These are phyloP conservation scores for Thecaphora thlaspeos DNA, from an alignment of 1,284 basidiomycete species.

Conservation along the genomic window DNA sequence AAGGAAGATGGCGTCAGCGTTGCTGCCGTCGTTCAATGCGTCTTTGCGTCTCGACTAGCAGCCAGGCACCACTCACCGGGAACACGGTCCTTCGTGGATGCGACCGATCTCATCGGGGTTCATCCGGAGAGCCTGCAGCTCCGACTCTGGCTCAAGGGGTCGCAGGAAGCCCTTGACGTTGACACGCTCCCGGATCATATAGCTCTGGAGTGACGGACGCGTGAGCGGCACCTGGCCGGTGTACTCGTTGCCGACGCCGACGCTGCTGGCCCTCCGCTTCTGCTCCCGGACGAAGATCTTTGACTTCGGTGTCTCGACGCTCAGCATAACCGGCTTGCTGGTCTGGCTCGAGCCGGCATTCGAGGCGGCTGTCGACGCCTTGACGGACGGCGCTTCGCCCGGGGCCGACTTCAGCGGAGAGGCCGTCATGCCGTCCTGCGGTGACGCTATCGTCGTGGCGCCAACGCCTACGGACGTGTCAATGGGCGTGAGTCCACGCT, in stretches of 20 bases:
- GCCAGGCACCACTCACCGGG: background rate
- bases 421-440: too few species aligned
- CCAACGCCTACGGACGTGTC: too few species aligned
- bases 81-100: conserved; percentile 61
- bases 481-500: too few species aligned
- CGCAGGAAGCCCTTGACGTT: conserved; percentile 74
- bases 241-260: conserved; percentile 40
- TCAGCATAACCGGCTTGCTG: too few species aligned
- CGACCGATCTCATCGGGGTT: conserved; percentile 64
- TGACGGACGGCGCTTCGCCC: too few species aligned
- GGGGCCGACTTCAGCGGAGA: too few species aligned
- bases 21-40: too few species aligned
- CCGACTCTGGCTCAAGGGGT: conserved; percentile 70
- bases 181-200: conserved; percentile 84
- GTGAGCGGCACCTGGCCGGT: conserved; percentile 50
- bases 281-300: conserved; percentile 8
- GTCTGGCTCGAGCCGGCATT: too few species aligned
- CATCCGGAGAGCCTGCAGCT: conserved; percentile 69
- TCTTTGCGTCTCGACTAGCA: too few species aligned
- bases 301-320: background rate
- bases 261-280: background rate
- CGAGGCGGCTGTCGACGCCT: too few species aligned
- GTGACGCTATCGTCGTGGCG: too few species aligned
- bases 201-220: conserved; percentile 46
- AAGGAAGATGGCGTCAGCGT: too few species aligned